phyloP scores from a whole-genome alignment of 179 eudicot genomes.

The Sideroxylon spinosum region DNA sequence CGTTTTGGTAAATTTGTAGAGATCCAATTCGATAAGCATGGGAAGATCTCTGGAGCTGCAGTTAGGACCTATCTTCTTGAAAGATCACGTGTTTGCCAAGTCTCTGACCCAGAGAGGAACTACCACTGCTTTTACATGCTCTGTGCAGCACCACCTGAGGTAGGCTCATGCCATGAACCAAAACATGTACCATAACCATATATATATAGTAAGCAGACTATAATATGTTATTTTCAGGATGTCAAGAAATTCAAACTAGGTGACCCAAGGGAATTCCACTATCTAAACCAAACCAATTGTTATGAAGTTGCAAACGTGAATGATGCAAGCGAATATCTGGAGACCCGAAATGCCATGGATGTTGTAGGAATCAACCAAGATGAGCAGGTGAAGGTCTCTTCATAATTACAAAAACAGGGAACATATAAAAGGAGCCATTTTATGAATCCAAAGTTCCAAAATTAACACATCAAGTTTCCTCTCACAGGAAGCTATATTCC shows the following conservation, averaged over 20 bases:
- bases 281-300: conserved; percentile 50
- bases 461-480: background rate
- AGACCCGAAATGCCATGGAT: conserved; percentile 61
- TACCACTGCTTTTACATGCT: conserved; percentile 67
- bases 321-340: conserved; percentile 58
- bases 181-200: background rate
- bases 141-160: conserved; percentile 68
- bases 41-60: conserved; percentile 67
- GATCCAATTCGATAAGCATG: conserved; percentile 55
- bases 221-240: conserved; percentile 36
- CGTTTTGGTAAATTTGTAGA: conserved; percentile 74
- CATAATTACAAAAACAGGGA: conserved; percentile 8
- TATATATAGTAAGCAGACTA: conserved; percentile 8
- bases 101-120: conserved; percentile 61
- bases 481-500: conserved; percentile 56
- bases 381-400: conserved; percentile 42
- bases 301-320: conserved; percentile 52
- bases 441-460: background rate
- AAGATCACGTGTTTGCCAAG: conserved; percentile 66
- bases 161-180: conserved; percentile 15
- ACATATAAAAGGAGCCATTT: background rate
- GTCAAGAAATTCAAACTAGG: conserved; percentile 45
- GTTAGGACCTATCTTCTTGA: conserved; percentile 59
- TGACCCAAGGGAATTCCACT: conserved; percentile 51
- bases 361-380: conserved; percentile 59